Evolutionary conservation across 495 filamentous ascomycete genomes (phyloP).

Genomic region (Annulohypoxylon stygium): DNA sequence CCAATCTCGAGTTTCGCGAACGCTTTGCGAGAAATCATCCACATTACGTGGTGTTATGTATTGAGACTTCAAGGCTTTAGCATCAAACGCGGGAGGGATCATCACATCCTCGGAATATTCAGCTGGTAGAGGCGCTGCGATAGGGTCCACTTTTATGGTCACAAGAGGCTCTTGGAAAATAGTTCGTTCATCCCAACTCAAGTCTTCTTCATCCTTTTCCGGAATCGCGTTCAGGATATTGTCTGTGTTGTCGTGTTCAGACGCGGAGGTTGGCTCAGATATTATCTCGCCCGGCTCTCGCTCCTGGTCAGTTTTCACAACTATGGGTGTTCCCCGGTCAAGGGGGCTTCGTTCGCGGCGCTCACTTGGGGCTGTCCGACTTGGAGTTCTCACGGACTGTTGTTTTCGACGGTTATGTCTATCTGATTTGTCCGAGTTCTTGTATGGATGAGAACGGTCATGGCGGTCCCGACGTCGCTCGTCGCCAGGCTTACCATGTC

Average conservation of each 20-base stretch:
- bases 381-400: constrained; percentile 22
- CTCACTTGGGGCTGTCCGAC: constrained; percentile 14
- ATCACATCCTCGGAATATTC: constrained; percentile 59
- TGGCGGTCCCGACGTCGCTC: constrained; percentile 43
- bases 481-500: constrained; percentile 27
- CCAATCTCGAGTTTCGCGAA: constrained; percentile 62
- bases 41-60: constrained; percentile 62
- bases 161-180: constrained; percentile 53
- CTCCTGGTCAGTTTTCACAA: constrained; percentile 35
- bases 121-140: constrained; percentile 57
- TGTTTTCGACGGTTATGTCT: constrained; percentile 36
- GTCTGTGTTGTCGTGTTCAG: constrained; percentile 28
- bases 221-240: constrained; percentile 10
- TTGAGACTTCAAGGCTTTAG: constrained; percentile 59
- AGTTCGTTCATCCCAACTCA: constrained; percentile 56
- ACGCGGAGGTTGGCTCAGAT: constrained; percentile 40
- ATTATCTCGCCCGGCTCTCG: constrained; percentile 46
- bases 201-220: constrained; percentile 52
- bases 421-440: constrained; percentile 42
- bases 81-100: constrained; percentile 61
- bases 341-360: constrained; percentile 23
- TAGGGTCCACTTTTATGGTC: constrained; percentile 57
- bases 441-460: constrained; percentile 40
- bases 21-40: constrained; percentile 57
- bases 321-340: constrained; percentile 19